Evolutionary conservation across 495 filamentous ascomycete species (phyloP).

Genomic region (Aspergillus mulundensis): DNA sequence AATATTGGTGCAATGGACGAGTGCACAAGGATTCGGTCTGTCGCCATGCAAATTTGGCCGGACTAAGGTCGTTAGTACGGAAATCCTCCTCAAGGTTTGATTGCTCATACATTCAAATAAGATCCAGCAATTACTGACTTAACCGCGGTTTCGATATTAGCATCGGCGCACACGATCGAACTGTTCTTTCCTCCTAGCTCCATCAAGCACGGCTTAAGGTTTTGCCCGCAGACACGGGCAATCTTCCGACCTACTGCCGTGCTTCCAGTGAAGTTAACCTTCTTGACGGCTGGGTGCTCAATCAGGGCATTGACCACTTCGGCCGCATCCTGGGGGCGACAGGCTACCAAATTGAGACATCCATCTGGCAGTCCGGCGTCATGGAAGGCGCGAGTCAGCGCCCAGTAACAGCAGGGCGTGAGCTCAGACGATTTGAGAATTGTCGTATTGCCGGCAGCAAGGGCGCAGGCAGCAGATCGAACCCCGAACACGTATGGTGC

Average conservation of each 20-base stretch:
- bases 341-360: conserved; percentile 51
- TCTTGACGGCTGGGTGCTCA: conserved; percentile 52
- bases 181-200: conserved; percentile 60
- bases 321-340: conserved; percentile 48
- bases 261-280: conserved; percentile 60
- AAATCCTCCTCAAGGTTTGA: no score
- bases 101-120: conserved; percentile 42
- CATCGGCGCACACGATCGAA: conserved; percentile 55
- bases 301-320: conserved; percentile 54
- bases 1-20: conserved; percentile 61
- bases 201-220: conserved; percentile 58
- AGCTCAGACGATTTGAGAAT: conserved; percentile 73
- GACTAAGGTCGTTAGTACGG: conserved; percentile 28
- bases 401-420: conserved; percentile 69
- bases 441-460: conserved; percentile 78
- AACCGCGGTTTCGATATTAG: conserved; percentile 50
- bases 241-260: conserved; percentile 55
- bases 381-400: conserved; percentile 60
- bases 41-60: conserved; percentile 89
- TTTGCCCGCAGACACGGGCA: conserved; percentile 47
- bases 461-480: conserved; percentile 64
- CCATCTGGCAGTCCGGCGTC: conserved; percentile 67
- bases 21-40: conserved; percentile 81
- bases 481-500: conserved; percentile 63
- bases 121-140: conserved; percentile 45